Percentiles rank a stretch among this genome's conserved stretches.
Conservation (phyloP, 176 grass and related monocot species). For the Paspalum vaginatum region DNA sequence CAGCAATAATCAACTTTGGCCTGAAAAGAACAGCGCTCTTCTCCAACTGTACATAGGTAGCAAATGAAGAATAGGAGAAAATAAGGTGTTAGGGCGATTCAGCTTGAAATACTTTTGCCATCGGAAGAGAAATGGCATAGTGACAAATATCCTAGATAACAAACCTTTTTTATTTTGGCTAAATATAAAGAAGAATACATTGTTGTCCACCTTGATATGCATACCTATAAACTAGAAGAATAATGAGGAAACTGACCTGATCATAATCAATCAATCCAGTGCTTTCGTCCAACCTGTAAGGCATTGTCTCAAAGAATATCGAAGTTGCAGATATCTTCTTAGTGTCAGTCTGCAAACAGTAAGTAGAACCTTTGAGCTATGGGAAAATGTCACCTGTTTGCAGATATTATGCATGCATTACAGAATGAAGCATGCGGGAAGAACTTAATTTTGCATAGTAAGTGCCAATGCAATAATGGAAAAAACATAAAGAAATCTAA, state of each 20-base stretch:
- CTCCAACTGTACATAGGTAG: conserved; percentile 65
- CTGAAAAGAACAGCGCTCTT: conserved; percentile 92
- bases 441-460: conserved; percentile 17
- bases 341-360: conserved; percentile 87
- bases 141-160: conserved; percentile 38
- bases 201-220: neutral
- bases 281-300: conserved; percentile 94
- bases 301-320: conserved; percentile 99
- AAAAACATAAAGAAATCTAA: conserved; percentile 25
- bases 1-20: conserved; percentile 96
- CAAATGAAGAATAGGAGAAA: conserved; percentile 38
- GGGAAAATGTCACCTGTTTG: neutral
- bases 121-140: conserved; percentile 21
- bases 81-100: conserved; percentile 27
- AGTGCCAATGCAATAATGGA: conserved; percentile 21
- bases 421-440: conserved; percentile 21
- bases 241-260: conserved; percentile 55
- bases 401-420: neutral
- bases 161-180: conserved; percentile 2
- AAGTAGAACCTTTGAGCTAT: conserved; percentile 43
- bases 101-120: conserved; percentile 43
- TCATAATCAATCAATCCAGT: conserved; percentile 99
- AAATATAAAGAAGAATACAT: conserved; percentile 1
- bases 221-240: conserved; percentile 13
- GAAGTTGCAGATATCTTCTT: conserved; percentile 99